These are phyloP conservation scores for Ceratocystis ficicola DNA, from an alignment of 2,329 filamentous ascomycete genomes.

Conservation along the genomic window DNA sequence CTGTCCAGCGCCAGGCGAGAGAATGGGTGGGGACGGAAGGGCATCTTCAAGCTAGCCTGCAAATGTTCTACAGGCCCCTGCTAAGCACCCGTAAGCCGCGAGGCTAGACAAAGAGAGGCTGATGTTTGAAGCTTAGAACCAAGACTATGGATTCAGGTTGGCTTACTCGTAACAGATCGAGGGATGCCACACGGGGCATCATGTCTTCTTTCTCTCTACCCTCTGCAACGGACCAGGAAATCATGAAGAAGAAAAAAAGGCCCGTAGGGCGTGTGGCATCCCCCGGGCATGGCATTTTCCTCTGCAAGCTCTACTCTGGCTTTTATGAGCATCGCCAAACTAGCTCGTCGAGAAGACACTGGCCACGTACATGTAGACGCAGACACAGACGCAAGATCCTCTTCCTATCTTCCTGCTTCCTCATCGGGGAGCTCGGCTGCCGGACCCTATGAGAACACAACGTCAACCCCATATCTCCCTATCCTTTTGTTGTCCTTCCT, in stretches of 20 bases:
- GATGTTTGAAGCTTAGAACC: not conserved
- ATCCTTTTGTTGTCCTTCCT: not conserved
- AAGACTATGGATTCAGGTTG: not conserved
- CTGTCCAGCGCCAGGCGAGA: not conserved
- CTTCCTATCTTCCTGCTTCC: not conserved
- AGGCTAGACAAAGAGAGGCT: not conserved
- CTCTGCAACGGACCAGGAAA: not conserved
- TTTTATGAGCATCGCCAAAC: no score
- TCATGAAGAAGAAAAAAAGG: not conserved
- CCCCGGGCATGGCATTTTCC: not conserved
- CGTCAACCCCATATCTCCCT: not conserved
- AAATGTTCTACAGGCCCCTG: slow-evolving; percentile 4
- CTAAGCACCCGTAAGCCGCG: not conserved
- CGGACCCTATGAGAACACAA: not conserved
- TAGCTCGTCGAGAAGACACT: no score
- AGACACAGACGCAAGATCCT: not conserved
- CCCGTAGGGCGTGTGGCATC: not conserved
- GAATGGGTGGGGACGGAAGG: not conserved
- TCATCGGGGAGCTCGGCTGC: not conserved
- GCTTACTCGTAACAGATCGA: not conserved
- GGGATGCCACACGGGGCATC: not conserved
- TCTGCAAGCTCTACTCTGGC: no score
- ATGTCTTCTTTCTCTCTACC: not conserved
- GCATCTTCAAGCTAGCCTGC: not conserved
- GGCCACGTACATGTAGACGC: no score